Conservation (phyloP, 768 basidiomycete species). For the Pleurotus tuoliensis region DNA sequence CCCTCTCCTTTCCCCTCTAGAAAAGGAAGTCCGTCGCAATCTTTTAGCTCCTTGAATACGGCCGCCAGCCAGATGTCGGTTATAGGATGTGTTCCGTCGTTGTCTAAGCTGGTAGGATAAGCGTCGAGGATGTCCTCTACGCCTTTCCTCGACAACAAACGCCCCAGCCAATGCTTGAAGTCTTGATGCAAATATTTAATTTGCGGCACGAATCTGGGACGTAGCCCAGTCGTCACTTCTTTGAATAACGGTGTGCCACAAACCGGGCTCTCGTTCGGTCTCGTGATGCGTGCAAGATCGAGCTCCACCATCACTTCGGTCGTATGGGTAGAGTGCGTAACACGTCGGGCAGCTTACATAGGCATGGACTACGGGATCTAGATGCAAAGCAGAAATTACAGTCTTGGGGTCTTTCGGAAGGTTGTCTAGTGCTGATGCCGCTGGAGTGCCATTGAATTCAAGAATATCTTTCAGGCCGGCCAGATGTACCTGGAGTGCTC, state of each 20-base stretch:
- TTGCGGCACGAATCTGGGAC: slow-evolving; percentile 6
- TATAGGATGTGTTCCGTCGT: not conserved
- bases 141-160: slow-evolving; percentile 19
- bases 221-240: slow-evolving; percentile 4
- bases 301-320: slow-evolving; percentile 3
- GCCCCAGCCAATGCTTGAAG: slow-evolving; percentile 21
- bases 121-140: slow-evolving; percentile 20
- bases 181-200: slow-evolving; percentile 18
- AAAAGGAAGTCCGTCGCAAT: not conserved
- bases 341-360: slow-evolving; percentile 22
- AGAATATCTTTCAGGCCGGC: too few relatives aligned
- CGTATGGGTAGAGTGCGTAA: slow-evolving; percentile 16
- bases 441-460: too few relatives aligned
- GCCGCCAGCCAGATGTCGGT: not conserved
- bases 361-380: slow-evolving; percentile 18
- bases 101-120: slow-evolving; percentile 3
- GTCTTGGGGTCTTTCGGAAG: not conserved
- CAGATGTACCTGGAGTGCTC: too few relatives aligned
- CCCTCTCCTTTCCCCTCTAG: not conserved
- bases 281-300: not conserved
- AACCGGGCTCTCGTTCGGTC: not conserved
- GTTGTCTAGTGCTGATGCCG: too few relatives aligned
- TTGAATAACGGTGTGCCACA: not conserved
- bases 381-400: slow-evolving; percentile 6
- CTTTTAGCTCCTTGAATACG: not conserved